A percentile compares a stretch with the other conserved stretches of the same genome.
Evolutionary conservation across 1,284 basidiomycete species (phyloP).

Genomic region (Porogramme epimiltina): DNA sequence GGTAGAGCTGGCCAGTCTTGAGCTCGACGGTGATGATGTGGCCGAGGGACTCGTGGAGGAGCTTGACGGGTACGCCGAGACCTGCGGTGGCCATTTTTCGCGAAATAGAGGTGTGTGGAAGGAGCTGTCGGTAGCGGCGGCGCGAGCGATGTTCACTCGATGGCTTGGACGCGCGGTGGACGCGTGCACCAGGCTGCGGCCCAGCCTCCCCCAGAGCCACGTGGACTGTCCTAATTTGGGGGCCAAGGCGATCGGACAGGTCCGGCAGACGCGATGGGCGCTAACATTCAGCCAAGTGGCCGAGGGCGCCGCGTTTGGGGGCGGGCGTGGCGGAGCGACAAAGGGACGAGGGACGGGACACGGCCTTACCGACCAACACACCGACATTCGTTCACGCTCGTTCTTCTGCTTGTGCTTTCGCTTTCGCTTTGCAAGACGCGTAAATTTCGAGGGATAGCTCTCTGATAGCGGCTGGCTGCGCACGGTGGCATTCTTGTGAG

Average conservation of each 20-base stretch:
- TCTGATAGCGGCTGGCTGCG: no score
- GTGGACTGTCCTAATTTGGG: not conserved
- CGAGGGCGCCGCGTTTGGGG: no score
- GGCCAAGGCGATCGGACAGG: no score
- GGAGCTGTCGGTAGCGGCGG: not conserved
- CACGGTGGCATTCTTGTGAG: no score
- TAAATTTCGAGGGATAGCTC: no score
- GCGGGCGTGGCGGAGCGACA: no score
- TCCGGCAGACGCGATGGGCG: no score
- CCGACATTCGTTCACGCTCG: no score
- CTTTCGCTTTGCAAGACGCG: no score
- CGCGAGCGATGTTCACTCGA: not conserved
- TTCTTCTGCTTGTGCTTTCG: no score
- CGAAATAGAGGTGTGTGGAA: constrained; percentile 1
- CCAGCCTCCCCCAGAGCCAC: not conserved
- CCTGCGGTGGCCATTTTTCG: constrained; percentile 45
- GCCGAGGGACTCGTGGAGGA: constrained; percentile 92
- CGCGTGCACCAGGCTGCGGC: constrained; percentile 7
- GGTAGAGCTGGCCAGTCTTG: constrained; percentile 96
- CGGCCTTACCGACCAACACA: not conserved
- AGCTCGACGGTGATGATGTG: constrained; percentile 98
- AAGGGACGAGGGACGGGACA: not conserved
- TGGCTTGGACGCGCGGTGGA: not conserved
- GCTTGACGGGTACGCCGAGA: constrained; percentile 90
- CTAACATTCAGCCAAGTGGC: no score